Conservation (phyloP, 306 rosid species). For the Sophora flavescens region DNA sequence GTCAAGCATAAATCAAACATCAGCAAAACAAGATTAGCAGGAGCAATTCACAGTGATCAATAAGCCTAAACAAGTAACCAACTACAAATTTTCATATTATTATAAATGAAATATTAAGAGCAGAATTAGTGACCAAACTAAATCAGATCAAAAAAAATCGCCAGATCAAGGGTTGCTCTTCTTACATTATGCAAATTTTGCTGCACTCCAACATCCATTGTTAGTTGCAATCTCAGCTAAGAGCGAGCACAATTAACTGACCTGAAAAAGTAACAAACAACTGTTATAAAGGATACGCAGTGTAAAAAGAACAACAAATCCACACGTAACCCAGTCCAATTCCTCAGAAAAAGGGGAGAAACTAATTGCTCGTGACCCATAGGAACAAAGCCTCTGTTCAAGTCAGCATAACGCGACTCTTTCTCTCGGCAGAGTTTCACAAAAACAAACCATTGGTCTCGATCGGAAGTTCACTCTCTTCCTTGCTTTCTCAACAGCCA, state of each 20-base stretch:
- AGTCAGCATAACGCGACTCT: background rate
- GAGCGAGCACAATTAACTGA: slow-evolving; percentile 28
- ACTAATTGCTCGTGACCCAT: slow-evolving; percentile 14
- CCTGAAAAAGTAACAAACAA: slow-evolving; percentile 45
- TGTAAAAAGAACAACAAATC: slow-evolving; percentile 33
- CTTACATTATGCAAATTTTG: slow-evolving; percentile 65
- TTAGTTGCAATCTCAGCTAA: slow-evolving; percentile 36
- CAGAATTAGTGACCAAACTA: slow-evolving; percentile 18
- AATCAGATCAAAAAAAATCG: slow-evolving; percentile 12
- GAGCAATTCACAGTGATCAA: slow-evolving; percentile 20
- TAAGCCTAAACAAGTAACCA: slow-evolving; percentile 31
- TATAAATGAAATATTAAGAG: slow-evolving; percentile 9
- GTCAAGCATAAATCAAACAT: slow-evolving; percentile 23
- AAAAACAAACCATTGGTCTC: slow-evolving; percentile 2
- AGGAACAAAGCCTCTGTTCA: slow-evolving; percentile 17
- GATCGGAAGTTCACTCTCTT: slow-evolving; percentile 16
- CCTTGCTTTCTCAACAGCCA: background rate
- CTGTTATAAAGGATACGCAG: background rate
- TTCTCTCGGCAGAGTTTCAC: background rate
- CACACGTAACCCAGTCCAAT: slow-evolving; percentile 9
- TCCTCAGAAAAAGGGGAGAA: too few relatives aligned
- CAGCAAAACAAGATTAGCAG: slow-evolving; percentile 5
- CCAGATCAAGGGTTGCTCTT: slow-evolving; percentile 33
- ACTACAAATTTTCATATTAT: background rate
- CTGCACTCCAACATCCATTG: slow-evolving; percentile 51